A percentile compares a stretch with the other conserved stretches of the same genome.
Evolutionary conservation across 2,329 filamentous ascomycete species (phyloP).

Genomic region (Fusarium aywerte): DNA sequence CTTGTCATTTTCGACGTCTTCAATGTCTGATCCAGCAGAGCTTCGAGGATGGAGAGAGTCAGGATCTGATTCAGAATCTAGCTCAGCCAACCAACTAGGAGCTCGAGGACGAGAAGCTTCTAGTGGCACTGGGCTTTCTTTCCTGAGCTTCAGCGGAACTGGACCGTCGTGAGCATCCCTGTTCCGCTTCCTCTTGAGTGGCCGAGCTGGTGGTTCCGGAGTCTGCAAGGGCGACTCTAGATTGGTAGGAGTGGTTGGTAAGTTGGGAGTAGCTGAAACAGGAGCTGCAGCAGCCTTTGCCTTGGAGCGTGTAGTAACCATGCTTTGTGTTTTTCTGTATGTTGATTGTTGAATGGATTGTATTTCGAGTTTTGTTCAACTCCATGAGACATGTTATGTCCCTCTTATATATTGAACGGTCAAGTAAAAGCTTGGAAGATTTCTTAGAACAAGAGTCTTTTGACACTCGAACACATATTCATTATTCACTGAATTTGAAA

Average conservation of each 20-base stretch:
- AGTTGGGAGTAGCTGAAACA: not conserved
- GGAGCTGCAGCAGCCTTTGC: not conserved
- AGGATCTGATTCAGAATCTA: not conserved
- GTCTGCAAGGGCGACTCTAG: not conserved
- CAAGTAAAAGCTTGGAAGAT: not conserved
- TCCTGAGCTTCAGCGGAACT: slow-evolving; percentile 11
- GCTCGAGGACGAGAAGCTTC: not conserved
- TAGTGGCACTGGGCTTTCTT: not conserved
- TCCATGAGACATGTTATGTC: not conserved
- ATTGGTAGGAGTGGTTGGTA: not conserved
- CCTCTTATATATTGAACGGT: not conserved
- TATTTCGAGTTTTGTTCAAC: not conserved
- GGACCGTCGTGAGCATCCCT: not conserved
- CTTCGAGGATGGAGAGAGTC: not conserved
- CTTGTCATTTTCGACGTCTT: not conserved
- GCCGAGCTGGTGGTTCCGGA: not conserved
- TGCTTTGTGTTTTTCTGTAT: not conserved
- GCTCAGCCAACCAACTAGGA: not conserved
- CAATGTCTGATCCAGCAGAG: not conserved
- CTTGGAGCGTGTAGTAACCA: slow-evolving; percentile 9
- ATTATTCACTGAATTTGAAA: not conserved
- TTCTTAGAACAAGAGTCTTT: not conserved
- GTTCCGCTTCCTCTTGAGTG: slow-evolving; percentile 7
- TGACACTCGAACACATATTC: not conserved
- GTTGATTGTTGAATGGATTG: not conserved